Conservation (phyloP, 192 early-diverging fungal species). For the Coemansia sp. region DNA sequence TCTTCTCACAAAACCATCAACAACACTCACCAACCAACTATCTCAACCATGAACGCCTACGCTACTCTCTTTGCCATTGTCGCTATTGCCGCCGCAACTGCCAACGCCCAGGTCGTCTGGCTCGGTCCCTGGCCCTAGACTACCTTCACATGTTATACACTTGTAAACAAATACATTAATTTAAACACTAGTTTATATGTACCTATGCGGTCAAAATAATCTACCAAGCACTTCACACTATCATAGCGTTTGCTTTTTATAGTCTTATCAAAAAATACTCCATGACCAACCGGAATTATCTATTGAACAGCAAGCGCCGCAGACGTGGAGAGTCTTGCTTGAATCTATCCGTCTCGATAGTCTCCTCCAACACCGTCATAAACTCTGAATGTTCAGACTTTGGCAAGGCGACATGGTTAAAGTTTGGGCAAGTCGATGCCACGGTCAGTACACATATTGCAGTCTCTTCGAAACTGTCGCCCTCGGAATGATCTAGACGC, state of each 20-base stretch:
- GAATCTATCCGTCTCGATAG: not conserved
- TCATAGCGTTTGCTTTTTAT: no score
- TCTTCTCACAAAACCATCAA: not conserved
- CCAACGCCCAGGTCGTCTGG: conserved; percentile 2
- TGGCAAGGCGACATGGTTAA: not conserved
- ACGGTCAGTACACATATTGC: not conserved
- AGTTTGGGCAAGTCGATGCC: not conserved
- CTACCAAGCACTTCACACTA: no score
- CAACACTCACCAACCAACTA: not conserved
- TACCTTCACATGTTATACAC: not conserved
- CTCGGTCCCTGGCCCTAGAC: conserved; percentile 1
- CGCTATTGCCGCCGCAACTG: not conserved
- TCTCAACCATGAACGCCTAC: not conserved
- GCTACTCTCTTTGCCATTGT: not conserved
- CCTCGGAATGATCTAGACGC: not conserved
- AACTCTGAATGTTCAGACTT: not conserved
- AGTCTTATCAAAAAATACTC: no score
- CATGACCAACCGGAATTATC: not conserved
- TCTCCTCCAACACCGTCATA: not conserved
- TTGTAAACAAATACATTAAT: not conserved
- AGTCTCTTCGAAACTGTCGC: not conserved
- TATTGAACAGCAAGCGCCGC: not conserved
- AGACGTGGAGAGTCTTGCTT: not conserved
- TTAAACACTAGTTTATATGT: no score
- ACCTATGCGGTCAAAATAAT: no score